A percentile compares a stretch with the other conserved stretches of the same genome.
phyloP scores from a whole-genome alignment of 2,329 filamentous ascomycete species.

The Macrophomina pseudophaseolina region DNA sequence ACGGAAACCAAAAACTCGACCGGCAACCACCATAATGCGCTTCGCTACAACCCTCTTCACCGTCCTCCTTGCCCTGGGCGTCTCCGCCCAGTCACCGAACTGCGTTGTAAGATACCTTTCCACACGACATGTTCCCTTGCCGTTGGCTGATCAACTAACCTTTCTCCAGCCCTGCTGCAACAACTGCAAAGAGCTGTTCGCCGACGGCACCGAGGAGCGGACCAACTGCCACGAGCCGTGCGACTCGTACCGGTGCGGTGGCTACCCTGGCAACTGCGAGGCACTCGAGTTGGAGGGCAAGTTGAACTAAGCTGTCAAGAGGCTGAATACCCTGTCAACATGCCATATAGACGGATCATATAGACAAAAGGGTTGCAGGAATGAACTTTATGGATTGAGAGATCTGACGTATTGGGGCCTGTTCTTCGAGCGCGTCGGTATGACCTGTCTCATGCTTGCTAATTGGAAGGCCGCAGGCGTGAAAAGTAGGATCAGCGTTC shows the following conservation, averaged over 20 bases:
- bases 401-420: too few species aligned
- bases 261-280: background rate
- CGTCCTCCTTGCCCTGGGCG: background rate
- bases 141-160: too few species aligned
- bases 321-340: background rate
- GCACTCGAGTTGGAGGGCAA: background rate
- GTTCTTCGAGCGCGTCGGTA: too few species aligned
- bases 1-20: background rate
- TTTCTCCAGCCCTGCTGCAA: background rate
- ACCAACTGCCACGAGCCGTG: background rate
- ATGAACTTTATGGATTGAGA: too few species aligned
- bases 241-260: background rate
- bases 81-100: background rate
- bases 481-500: too few species aligned
- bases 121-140: too few species aligned
- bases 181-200: background rate
- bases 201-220: background rate
- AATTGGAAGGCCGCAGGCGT: too few species aligned
- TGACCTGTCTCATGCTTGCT: too few species aligned
- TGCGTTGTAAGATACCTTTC: background rate
- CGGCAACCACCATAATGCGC: background rate
- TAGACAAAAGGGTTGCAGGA: background rate
- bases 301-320: background rate
- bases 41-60: background rate
- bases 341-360: background rate